Conservation (phyloP, 345 rosid genomes). For the Salix caprea region DNA sequence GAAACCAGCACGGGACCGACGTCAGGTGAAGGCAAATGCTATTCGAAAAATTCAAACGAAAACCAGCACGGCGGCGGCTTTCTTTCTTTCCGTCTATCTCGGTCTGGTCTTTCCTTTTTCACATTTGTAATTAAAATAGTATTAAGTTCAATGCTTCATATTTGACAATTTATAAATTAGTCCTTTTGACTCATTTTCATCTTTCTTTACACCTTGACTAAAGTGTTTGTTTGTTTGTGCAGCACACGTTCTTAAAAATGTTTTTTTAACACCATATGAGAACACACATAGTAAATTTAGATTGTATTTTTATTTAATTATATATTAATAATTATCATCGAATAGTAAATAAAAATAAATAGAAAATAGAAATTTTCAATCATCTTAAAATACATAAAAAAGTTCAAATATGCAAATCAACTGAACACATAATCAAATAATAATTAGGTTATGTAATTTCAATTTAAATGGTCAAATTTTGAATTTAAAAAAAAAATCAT, state of each 20-base stretch:
- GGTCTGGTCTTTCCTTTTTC: not conserved
- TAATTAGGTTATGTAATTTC: no score
- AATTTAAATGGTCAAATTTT: not conserved
- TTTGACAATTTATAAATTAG: not conserved
- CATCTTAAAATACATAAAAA: no score
- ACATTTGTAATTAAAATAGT: not conserved
- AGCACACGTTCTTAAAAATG: no score
- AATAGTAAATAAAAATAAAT: no score
- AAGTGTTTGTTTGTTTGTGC: not conserved
- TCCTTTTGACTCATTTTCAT: not conserved
- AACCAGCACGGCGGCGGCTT: not conserved
- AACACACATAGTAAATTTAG: no score
- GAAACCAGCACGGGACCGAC: not conserved
- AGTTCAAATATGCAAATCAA: no score
- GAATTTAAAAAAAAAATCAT: no score
- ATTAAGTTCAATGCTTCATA: not conserved
- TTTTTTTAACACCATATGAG: no score
- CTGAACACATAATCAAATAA: no score
- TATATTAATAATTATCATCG: no score
- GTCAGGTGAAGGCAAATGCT: not conserved
- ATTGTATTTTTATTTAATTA: no score
- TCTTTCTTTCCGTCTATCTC: not conserved
- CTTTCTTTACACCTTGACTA: not conserved
- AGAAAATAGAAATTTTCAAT: no score
- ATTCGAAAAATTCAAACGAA: not conserved